These are phyloP conservation scores for Orbilia brochopaga DNA, from an alignment of 2,329 filamentous ascomycete genomes.

Conservation along the genomic window DNA sequence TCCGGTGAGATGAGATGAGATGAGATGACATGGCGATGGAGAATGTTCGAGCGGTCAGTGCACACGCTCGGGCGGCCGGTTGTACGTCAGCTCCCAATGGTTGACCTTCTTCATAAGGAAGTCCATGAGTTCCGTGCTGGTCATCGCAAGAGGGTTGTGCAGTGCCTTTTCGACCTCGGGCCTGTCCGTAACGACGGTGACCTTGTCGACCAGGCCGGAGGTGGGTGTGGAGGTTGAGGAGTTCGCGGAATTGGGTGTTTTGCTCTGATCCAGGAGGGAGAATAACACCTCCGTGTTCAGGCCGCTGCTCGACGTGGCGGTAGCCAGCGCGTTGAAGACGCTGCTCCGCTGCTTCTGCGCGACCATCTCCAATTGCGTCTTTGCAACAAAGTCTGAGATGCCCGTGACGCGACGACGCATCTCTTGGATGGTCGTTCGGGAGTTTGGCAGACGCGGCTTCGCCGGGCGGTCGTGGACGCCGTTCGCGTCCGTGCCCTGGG, in stretches of 20 bases:
- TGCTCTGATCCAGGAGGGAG: conserved; percentile 56
- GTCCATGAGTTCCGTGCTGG: conserved; percentile 88
- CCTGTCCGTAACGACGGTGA: conserved; percentile 52
- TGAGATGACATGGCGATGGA: conserved; percentile 2
- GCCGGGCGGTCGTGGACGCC: conserved; percentile 64
- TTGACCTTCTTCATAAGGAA: conserved; percentile 78
- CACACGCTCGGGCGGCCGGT: conserved; percentile 61
- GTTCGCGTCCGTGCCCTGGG: conserved; percentile 52
- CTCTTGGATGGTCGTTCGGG: conserved; percentile 80
- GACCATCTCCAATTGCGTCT: conserved; percentile 85
- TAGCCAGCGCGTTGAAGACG: conserved; percentile 34
- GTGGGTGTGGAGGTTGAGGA: conserved; percentile 52
- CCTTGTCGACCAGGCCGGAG: conserved; percentile 53
- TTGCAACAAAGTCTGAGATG: conserved; percentile 87
- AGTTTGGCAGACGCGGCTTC: conserved; percentile 66
- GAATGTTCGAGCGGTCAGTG: conserved; percentile 8
- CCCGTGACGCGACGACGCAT: conserved; percentile 83
- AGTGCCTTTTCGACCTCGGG: conserved; percentile 53
- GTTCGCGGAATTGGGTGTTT: conserved; percentile 56
- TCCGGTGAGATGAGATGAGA: background rate
- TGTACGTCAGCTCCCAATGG: conserved; percentile 80
- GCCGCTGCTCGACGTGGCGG: conserved; percentile 29
- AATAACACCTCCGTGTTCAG: conserved; percentile 59
- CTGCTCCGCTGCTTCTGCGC: conserved; percentile 60
- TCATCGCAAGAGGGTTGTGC: conserved; percentile 50